Percentiles rank a stretch among this genome's conserved stretches.
phyloP scores from a whole-genome alignment of 192 early-diverging fungal genomes.

The Geosiphon pyriformis region DNA sequence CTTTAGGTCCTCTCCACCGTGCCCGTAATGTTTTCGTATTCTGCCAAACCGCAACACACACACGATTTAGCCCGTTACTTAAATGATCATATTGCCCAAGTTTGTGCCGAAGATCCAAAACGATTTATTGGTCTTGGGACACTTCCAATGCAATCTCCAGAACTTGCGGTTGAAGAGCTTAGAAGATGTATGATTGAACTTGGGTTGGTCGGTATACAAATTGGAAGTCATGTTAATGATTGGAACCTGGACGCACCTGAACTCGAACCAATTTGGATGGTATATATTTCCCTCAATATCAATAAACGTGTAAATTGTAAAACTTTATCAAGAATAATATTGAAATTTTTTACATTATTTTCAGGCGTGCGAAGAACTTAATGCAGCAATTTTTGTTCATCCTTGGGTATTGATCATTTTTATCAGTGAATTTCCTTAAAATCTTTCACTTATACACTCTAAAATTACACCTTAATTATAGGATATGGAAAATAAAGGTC shows the following conservation, averaged over 20 bases:
- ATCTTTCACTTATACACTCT: too few relatives aligned
- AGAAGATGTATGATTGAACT: constrained; percentile 59
- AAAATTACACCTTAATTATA: too few relatives aligned
- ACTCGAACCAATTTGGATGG: constrained; percentile 55
- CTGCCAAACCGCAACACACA: constrained; percentile 48
- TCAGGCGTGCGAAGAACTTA: constrained; percentile 59
- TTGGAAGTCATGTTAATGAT: constrained; percentile 58
- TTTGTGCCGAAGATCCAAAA: constrained; percentile 52
- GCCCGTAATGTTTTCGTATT: constrained; percentile 58
- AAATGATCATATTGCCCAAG: constrained; percentile 55
- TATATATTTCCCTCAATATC: neutral
- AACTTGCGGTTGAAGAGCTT: constrained; percentile 56
- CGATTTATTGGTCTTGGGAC: constrained; percentile 61
- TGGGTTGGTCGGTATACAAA: constrained; percentile 57
- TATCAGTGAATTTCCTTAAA: neutral
- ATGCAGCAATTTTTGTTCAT: constrained; percentile 58
- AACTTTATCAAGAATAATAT: neutral
- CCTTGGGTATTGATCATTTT: constrained; percentile 52
- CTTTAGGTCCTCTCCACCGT: constrained; percentile 58
- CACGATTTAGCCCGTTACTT: constrained; percentile 50
- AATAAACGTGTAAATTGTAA: neutral
- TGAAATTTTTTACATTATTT: neutral
- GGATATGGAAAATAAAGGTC: constrained; percentile 54
- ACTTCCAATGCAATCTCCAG: constrained; percentile 63
- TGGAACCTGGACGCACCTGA: constrained; percentile 69